phyloP scores from a whole-genome alignment of 805 yeast species.

The Saturnispora gosingensis region DNA sequence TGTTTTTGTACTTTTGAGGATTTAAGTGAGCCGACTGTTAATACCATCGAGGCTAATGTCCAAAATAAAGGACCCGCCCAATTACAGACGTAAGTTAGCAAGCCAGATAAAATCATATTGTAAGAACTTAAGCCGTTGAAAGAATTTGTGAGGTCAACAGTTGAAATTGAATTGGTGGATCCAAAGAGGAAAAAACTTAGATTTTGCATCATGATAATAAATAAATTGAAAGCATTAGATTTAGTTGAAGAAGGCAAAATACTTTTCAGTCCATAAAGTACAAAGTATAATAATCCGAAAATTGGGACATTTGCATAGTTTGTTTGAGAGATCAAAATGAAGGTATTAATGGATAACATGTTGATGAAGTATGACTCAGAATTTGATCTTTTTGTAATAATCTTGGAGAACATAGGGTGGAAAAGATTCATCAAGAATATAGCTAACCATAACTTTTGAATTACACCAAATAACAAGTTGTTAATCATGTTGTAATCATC shows the following conservation, averaged over 20 bases:
- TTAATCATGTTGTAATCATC: constrained; percentile 23
- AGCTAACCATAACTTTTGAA: constrained; percentile 19
- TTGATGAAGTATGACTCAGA: constrained; percentile 26
- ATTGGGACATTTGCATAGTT: constrained; percentile 48
- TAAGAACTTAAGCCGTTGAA: constrained; percentile 80
- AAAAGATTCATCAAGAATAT: constrained; percentile 10
- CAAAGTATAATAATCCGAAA: constrained; percentile 24
- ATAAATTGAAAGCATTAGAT: constrained; percentile 19
- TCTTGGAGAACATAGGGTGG: constrained; percentile 14
- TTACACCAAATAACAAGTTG: constrained; percentile 16
- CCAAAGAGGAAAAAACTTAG: constrained; percentile 81
- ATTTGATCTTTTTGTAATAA: background rate
- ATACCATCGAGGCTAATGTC: constrained; percentile 39
- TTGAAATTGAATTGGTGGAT: constrained; percentile 84
- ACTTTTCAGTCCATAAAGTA: constrained; percentile 22
- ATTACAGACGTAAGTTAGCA: constrained; percentile 72
- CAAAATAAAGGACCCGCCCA: constrained; percentile 82
- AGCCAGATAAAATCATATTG: constrained; percentile 60
- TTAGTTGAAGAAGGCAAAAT: constrained; percentile 10
- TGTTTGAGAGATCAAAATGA: constrained; percentile 47
- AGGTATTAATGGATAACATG: constrained; percentile 28
- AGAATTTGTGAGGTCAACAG: constrained; percentile 84
- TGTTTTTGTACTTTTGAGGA: constrained; percentile 7
- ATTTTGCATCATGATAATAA: constrained; percentile 54
- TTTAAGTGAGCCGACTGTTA: constrained; percentile 8